Percentiles rank a stretch among this genome's conserved stretches.
Conservation (phyloP, 139 green algal genomes). For the Prasinococcaceae sp. region DNA sequence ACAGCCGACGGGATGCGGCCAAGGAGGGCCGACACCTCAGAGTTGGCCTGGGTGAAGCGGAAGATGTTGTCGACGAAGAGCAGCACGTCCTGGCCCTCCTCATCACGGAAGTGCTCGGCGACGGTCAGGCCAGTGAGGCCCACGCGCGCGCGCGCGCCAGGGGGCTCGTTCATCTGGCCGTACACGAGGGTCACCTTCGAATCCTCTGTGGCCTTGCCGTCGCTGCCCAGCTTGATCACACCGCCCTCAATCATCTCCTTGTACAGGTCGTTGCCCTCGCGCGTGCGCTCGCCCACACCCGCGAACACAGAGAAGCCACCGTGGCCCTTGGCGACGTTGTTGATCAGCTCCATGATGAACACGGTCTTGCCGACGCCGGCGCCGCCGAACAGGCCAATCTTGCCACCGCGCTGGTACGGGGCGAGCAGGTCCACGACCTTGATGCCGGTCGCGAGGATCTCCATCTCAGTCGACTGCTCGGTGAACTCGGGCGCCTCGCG, state of each 20-base stretch:
- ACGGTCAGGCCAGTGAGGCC: conserved; percentile 94
- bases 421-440: conserved; percentile 99
- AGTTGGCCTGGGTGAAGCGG: conserved; percentile 98
- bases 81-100: conserved; percentile 98
- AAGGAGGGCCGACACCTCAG: conserved; percentile 93
- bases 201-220: too few relatives aligned
- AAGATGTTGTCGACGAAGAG: conserved; percentile 99
- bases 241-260: conserved; percentile 98
- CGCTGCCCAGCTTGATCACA: conserved; percentile 95
- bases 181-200: conserved; percentile 99
- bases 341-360: conserved; percentile 99
- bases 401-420: conserved; percentile 95
- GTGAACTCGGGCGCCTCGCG: conserved; percentile 83
- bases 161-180: conserved; percentile 99
- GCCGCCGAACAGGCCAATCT: conserved; percentile 98
- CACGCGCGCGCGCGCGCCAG: conserved; percentile 91
- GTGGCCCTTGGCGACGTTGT: conserved; percentile 98
- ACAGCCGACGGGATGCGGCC: conserved; percentile 98
- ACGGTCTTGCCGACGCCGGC: conserved; percentile 99
- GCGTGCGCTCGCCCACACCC: conserved; percentile 94
- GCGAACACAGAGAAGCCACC: conserved; percentile 99
- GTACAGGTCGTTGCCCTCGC: conserved; percentile 99
- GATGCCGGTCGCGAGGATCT: conserved; percentile 97
- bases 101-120: conserved; percentile 98
- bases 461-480: conserved; percentile 90